phyloP scores from a whole-genome alignment of 257 asterid genomes.

The Solanum etuberosum region DNA sequence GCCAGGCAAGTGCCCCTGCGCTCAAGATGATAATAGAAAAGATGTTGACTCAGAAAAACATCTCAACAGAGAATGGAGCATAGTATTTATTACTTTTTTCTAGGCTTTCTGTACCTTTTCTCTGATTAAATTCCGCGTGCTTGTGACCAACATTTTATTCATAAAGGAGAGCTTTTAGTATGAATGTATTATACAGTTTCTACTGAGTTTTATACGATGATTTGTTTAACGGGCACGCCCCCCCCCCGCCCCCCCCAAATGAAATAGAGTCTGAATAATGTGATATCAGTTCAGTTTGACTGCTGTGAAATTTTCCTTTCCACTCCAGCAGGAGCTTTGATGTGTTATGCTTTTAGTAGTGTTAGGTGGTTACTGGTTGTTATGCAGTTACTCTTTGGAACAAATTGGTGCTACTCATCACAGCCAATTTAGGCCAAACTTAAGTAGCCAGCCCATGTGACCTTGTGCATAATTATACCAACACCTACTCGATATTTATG shows the following conservation, averaged over 20 bases:
- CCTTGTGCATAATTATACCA: background rate
- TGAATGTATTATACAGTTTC: background rate
- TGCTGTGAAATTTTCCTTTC: background rate
- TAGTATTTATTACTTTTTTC: background rate
- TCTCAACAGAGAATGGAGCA: slow-evolving; percentile 25
- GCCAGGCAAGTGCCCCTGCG: slow-evolving; percentile 52
- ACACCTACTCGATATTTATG: background rate
- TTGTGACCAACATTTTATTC: background rate
- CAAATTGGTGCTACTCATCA: background rate
- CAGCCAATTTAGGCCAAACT: background rate
- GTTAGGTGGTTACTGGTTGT: background rate
- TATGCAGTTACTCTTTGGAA: background rate
- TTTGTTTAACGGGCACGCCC: background rate
- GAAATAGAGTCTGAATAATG: background rate
- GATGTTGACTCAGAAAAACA: slow-evolving; percentile 30
- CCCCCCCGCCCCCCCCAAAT: background rate
- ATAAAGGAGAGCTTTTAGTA: background rate
- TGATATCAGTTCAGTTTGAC: background rate
- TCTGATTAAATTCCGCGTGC: background rate
- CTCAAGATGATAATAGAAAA: slow-evolving; percentile 46
- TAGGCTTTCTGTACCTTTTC: background rate
- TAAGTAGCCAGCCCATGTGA: background rate
- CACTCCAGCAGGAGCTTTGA: background rate
- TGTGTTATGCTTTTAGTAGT: background rate
- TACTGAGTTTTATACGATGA: background rate